Conservation (phyloP, 345 rosid genomes). For the Arabis hirsuta region DNA sequence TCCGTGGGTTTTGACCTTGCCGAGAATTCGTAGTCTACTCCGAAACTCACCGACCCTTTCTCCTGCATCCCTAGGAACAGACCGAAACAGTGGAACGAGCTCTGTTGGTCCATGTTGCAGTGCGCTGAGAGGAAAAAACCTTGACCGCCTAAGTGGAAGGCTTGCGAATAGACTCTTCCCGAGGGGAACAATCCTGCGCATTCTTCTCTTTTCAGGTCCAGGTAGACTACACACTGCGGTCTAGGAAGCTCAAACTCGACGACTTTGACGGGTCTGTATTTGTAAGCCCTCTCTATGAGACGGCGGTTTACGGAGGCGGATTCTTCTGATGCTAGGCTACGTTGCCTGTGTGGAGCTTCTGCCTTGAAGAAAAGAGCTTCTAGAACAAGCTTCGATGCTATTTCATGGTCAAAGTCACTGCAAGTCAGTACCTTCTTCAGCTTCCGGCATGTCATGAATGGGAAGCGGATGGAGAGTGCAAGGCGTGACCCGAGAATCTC, state of each 20-base stretch:
- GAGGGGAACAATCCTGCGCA: constrained; percentile 76
- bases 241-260: constrained; percentile 91
- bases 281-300: constrained; percentile 87
- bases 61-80: constrained; percentile 97
- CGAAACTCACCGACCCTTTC: constrained; percentile 86
- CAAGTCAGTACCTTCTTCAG: constrained; percentile 86
- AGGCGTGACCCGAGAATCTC: constrained; percentile 79
- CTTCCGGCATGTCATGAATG: constrained; percentile 91
- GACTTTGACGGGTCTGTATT: constrained; percentile 90
- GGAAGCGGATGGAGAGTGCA: constrained; percentile 86
- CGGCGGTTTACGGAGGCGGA: constrained; percentile 63
- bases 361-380: constrained; percentile 98
- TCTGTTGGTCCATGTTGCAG: constrained; percentile 98
- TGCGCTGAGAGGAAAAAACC: constrained; percentile 97
- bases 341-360: constrained; percentile 87
- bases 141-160: constrained; percentile 97
- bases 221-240: constrained; percentile 88
- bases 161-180: constrained; percentile 91
- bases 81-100: constrained; percentile 91
- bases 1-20: constrained; percentile 84
- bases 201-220: constrained; percentile 89
- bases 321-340: constrained; percentile 78
- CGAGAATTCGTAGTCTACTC: constrained; percentile 96
- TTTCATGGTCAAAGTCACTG: constrained; percentile 81
- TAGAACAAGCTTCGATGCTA: constrained; percentile 81